A percentile compares a stretch with the other conserved stretches of the same genome.
Evolutionary conservation across 2,329 filamentous ascomycete species (phyloP).

Genomic region (Pyrenochaeta sp.): DNA sequence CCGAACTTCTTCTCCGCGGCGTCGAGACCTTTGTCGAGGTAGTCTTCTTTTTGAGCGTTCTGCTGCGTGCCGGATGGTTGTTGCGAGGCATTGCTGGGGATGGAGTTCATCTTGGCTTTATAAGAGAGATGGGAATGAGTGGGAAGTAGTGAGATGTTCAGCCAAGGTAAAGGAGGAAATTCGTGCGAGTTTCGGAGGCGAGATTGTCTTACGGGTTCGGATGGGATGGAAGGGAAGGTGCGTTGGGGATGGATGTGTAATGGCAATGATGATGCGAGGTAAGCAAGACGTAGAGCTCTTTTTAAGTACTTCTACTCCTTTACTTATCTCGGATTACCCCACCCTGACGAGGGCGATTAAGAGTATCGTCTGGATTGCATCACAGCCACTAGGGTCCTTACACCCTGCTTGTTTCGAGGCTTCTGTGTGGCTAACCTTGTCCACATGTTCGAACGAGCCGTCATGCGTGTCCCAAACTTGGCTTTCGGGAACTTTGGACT

Average conservation of each 20-base stretch:
- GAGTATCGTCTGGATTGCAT: background rate
- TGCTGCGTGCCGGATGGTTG: background rate
- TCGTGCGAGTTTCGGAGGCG: background rate
- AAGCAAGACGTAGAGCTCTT: background rate
- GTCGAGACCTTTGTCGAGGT: slow-evolving; percentile 26
- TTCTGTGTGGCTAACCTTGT: background rate
- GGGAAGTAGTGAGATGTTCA: background rate
- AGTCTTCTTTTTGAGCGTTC: slow-evolving; percentile 17
- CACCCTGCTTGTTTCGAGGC: background rate
- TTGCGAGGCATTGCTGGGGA: slow-evolving; percentile 3
- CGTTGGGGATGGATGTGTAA: background rate
- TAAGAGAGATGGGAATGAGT: background rate
- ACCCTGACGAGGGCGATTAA: background rate
- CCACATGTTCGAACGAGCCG: background rate
- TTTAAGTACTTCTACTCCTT: background rate
- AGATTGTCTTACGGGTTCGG: background rate
- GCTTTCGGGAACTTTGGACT: slow-evolving; percentile 18
- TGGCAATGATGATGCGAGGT: background rate
- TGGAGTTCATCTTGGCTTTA: slow-evolving; percentile 17
- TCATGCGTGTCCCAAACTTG: slow-evolving; percentile 10
- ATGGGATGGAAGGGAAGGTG: too few species aligned
- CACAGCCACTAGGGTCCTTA: background rate
- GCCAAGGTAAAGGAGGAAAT: background rate
- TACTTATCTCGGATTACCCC: background rate
- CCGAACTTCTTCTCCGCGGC: slow-evolving; percentile 56